Percentiles rank a stretch among this genome's conserved stretches.
Evolutionary conservation across 2,329 filamentous ascomycete species (phyloP).

Genomic region (Phaeosphaeriaceae sp.): DNA sequence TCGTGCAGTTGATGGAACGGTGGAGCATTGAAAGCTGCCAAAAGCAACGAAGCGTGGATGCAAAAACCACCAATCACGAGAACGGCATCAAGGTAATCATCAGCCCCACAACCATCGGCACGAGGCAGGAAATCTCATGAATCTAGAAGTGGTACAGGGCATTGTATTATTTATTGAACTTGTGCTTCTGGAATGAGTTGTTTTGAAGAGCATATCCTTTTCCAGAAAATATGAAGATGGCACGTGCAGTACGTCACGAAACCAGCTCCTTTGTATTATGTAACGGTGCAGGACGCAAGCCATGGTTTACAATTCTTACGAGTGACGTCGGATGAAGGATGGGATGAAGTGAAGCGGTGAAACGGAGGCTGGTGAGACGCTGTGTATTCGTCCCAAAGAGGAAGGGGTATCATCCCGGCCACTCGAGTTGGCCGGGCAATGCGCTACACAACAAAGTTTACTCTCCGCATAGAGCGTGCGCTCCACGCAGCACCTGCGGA

Average conservation of each 20-base stretch:
- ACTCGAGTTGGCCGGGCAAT: conserved; percentile 14
- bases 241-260: too few relatives aligned
- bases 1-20: neutral
- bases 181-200: too few relatives aligned
- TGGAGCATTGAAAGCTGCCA: conserved; percentile 12
- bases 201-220: too few relatives aligned
- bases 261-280: too few relatives aligned
- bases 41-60: conserved; percentile 19
- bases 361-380: neutral
- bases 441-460: conserved; percentile 22
- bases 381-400: conserved; percentile 14
- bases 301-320: neutral
- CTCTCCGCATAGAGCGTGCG: conserved; percentile 10
- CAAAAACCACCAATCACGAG: conserved; percentile 10
- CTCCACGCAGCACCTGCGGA: conserved; percentile 10
- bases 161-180: too few relatives aligned
- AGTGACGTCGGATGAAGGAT: neutral
- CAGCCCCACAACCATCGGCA: neutral
- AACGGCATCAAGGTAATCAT: conserved; percentile 3
- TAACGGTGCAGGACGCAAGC: neutral
- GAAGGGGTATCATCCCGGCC: conserved; percentile 12
- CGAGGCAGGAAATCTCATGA: too few relatives aligned
- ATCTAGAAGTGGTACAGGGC: too few relatives aligned
- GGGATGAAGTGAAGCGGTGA: neutral
- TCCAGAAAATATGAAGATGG: too few relatives aligned